phyloP scores from a whole-genome alignment of 352 stramenopile species.

The Phytophthora nicotianae region DNA sequence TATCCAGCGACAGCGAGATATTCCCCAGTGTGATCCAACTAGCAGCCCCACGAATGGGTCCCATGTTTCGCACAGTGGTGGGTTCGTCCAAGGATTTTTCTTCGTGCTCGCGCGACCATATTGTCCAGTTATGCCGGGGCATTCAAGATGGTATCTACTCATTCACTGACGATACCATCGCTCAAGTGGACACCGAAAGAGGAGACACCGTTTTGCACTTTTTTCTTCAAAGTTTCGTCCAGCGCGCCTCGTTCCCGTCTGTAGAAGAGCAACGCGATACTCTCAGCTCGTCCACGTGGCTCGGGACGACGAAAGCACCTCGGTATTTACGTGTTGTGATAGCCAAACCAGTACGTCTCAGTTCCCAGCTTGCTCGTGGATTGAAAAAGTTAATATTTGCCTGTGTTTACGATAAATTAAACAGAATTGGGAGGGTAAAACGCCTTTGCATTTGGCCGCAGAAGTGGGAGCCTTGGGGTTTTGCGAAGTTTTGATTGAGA shows the following conservation, averaged over 20 bases:
- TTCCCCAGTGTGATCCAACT: constrained; percentile 36
- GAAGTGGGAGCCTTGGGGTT: constrained; percentile 51
- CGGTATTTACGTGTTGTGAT: constrained; percentile 41
- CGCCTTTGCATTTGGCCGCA: constrained; percentile 55
- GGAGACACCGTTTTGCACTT: constrained; percentile 61
- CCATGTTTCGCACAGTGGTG: constrained; percentile 32
- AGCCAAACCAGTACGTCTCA: constrained; percentile 39
- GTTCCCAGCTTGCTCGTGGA: neutral
- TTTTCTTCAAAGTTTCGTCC: constrained; percentile 47
- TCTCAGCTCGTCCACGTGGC: constrained; percentile 40
- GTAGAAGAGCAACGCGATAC: constrained; percentile 36
- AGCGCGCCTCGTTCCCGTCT: constrained; percentile 36
- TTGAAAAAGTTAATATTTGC: constrained; percentile 6
- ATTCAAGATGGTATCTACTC: constrained; percentile 45
- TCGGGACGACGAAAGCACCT: constrained; percentile 36
- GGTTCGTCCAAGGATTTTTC: constrained; percentile 35
- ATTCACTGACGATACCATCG: constrained; percentile 44
- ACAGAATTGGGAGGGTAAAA: constrained; percentile 65
- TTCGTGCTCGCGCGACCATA: constrained; percentile 38
- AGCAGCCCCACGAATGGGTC: constrained; percentile 23
- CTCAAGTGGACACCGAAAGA: constrained; percentile 41
- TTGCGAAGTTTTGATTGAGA: constrained; percentile 46
- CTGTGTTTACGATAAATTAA: neutral
- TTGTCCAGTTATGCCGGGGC: constrained; percentile 42
- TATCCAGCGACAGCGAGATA: constrained; percentile 40